Evolutionary conservation across 164 flowering plant genomes (phyloP), one percentile per base, ranked within the genome.

Genomic region (Nelumbo lutea): DNA sequence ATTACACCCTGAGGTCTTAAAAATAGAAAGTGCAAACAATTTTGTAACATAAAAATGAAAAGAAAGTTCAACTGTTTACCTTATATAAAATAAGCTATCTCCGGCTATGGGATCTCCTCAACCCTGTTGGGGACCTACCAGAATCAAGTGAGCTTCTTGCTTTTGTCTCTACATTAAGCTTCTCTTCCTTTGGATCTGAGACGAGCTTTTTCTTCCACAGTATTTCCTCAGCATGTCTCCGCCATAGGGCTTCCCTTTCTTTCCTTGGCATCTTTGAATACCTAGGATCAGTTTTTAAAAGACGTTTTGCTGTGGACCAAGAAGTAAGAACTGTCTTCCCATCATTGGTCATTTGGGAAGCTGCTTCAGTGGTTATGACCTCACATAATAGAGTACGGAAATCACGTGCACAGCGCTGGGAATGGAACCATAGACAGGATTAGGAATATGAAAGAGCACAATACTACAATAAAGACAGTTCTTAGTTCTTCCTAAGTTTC

Each of bases 271-370:
- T 81, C 78, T 85, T 96, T 66, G 77, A 75, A 71, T 90, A 96
- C 64, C 99, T 79, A 4, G 82, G 82, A 75, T 96, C 97, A 40
- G 78, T 39, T 77, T 87, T 96, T 42, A 96, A 76, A 43, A 87
- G 77, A 7, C 72, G 83, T 77, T 91, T 96, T 27, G 98, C 97
- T 10, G 89, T 87, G 47, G 99, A 87, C 99, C 99, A 96, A 7
- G 99, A 96, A 66, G 73, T 85, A 42, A 90, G 77, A 48, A 77
- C 77, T 9, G 97, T 88, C 79, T 90, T 96, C 63, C 96, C 93
- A 70, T 87, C 93, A 72, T 95, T 96, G 11, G 81, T 75, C 72
- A 84, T 88, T 65, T 76, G 76, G 27, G 84, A 41, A 66, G 91
- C 89, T 61, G 85, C 87, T 68, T 90, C 96, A 1, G 77, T 72